A percentile compares a stretch with the other conserved stretches of the same genome.
phyloP scores from a whole-genome alignment of 495 filamentous ascomycete species.

The Pyrenopolyporus hunteri region DNA sequence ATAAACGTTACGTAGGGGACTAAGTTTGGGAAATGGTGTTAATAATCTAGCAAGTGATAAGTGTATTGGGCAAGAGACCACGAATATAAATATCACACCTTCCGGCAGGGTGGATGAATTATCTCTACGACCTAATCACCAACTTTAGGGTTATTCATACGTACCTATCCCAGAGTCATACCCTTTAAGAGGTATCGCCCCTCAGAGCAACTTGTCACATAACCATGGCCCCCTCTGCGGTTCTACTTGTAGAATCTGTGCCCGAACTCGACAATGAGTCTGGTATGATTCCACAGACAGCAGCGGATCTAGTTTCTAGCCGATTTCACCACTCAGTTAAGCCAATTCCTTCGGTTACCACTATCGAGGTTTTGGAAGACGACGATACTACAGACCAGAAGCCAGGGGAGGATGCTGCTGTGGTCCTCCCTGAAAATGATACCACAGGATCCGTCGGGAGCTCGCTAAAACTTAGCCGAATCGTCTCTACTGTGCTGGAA shows the following conservation, averaged over 20 bases:
- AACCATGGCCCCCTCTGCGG: slow-evolving; percentile 33
- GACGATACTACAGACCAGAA: slow-evolving; percentile 1
- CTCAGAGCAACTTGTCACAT: too few relatives aligned
- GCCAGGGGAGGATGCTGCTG: slow-evolving; percentile 10
- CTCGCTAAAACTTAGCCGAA: slow-evolving; percentile 17
- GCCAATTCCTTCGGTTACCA: slow-evolving; percentile 9
- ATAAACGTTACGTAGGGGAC: not conserved
- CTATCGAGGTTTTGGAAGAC: slow-evolving; percentile 21
- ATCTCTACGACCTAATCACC: not conserved
- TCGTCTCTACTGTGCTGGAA: slow-evolving; percentile 32
- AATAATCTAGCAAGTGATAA: too few relatives aligned
- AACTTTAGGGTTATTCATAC: not conserved
- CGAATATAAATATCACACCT: slow-evolving; percentile 24
- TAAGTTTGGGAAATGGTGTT: too few relatives aligned
- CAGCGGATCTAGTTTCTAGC: slow-evolving; percentile 16
- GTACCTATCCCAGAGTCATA: too few relatives aligned
- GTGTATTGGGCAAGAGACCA: too few relatives aligned
- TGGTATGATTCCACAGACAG: slow-evolving; percentile 19
- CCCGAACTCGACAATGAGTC: slow-evolving; percentile 30
- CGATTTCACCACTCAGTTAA: slow-evolving; percentile 28
- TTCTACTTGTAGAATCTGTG: slow-evolving; percentile 17
- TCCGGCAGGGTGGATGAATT: not conserved
- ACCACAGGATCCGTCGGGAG: not conserved
- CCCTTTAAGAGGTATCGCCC: too few relatives aligned
- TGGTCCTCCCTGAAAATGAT: not conserved